Evolutionary conservation across 192 early-diverging fungal species (phyloP).

Genomic region (Gamsiella multidivaricata): DNA sequence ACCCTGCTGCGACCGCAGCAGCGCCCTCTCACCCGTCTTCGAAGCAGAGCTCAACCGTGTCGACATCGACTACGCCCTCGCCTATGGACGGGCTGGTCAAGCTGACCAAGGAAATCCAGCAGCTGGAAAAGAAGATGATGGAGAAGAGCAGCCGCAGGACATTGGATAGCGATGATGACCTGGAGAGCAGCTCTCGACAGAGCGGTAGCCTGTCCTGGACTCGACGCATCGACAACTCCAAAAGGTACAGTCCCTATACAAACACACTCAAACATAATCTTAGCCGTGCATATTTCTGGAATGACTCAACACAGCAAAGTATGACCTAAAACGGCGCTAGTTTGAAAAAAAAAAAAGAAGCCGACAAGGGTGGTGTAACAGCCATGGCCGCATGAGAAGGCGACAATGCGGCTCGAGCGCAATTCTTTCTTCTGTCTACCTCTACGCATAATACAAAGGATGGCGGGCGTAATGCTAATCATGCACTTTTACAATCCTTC

Average conservation of each 20-base stretch:
- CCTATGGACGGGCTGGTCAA: constrained; percentile 25
- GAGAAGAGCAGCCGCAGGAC: constrained; percentile 40
- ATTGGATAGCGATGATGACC: constrained; percentile 42
- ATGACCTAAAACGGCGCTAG: no score
- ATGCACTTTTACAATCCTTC: background rate
- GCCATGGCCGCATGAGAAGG: no score
- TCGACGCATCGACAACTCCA: constrained; percentile 48
- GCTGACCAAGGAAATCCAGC: constrained; percentile 52
- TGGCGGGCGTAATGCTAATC: background rate
- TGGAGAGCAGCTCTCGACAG: constrained; percentile 14
- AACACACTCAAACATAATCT: background rate
- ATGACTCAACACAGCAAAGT: background rate
- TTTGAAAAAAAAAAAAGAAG: constrained; percentile 2
- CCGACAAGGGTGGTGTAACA: background rate
- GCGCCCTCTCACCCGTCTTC: background rate
- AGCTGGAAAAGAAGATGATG: constrained; percentile 48
- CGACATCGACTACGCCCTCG: constrained; percentile 9
- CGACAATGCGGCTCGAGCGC: no score
- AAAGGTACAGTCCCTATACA: constrained; percentile 34
- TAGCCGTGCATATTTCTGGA: background rate
- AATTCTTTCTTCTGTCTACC: no score
- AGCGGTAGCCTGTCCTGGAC: constrained; percentile 23
- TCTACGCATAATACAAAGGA: no score
- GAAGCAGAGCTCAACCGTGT: constrained; percentile 2
- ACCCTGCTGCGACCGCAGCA: constrained; percentile 3